These are phyloP conservation scores for Cyclotella atomus DNA, from an alignment of 108 stramenopile species.

Conservation along the genomic window DNA sequence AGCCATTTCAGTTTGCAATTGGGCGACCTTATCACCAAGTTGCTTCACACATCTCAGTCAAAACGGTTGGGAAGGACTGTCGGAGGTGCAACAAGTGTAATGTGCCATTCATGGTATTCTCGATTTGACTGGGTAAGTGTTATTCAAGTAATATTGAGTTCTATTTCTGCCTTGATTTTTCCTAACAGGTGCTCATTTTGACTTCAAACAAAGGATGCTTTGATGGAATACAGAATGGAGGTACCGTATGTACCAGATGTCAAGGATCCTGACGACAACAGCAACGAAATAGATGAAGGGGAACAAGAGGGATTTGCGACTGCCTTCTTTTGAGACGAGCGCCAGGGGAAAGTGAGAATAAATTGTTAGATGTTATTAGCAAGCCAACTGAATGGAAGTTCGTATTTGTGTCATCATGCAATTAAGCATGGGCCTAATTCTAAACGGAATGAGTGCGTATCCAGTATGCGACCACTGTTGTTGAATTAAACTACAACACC, in stretches of 20 bases:
- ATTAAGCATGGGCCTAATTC: no score
- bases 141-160: not conserved
- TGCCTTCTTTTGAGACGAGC: conserved; percentile 27
- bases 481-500: no score
- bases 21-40: conserved; percentile 66
- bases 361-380: no score
- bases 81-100: conserved; percentile 76
- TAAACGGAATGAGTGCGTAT: no score
- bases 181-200: not conserved
- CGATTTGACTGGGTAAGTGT: conserved; percentile 69
- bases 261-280: conserved; percentile 37
- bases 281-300: conserved; percentile 20
- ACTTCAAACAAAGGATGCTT: conserved; percentile 26
- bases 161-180: not conserved
- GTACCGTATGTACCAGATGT: conserved; percentile 40
- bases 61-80: conserved; percentile 83
- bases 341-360: no score
- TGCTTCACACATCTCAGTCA: conserved; percentile 74
- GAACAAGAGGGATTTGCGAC: conserved; percentile 48
- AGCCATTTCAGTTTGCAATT: conserved; percentile 45
- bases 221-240: conserved; percentile 40
- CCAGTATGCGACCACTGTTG: no score
- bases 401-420: not conserved
- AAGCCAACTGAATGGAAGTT: no score
- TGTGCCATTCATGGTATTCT: conserved; percentile 83